phyloP scores from a whole-genome alignment of 1,284 basidiomycete genomes.

The Rhodotorula sp. region DNA sequence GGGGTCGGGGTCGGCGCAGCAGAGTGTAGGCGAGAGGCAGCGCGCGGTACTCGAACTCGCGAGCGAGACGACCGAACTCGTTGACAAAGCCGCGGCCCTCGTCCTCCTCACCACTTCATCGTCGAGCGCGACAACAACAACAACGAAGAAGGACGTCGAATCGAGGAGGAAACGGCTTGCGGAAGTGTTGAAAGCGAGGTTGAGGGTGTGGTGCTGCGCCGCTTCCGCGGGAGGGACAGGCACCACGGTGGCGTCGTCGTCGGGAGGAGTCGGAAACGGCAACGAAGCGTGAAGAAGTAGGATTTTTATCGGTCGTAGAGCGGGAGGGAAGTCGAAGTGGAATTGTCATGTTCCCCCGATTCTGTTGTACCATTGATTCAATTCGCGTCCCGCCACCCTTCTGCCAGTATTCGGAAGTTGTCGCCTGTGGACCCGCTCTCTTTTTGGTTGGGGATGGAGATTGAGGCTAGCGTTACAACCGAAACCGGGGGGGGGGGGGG shows the following conservation, averaged over 20 bases:
- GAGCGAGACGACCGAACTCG: conserved; percentile 9
- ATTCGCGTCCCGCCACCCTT: too few relatives aligned
- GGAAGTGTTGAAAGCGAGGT: conserved; percentile 7
- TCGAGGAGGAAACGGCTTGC: conserved; percentile 11
- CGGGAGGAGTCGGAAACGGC: not conserved
- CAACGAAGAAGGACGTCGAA: not conserved
- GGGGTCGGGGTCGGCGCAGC: not conserved
- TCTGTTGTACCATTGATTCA: not conserved
- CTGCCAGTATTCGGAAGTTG: too few relatives aligned
- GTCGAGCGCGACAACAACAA: too few relatives aligned
- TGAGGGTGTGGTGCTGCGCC: not conserved
- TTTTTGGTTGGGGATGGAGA: not conserved
- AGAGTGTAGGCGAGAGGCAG: not conserved
- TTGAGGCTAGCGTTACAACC: not conserved
- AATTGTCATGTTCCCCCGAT: not conserved
- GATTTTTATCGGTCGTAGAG: too few relatives aligned
- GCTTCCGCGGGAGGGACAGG: too few relatives aligned
- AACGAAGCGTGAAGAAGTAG: not conserved
- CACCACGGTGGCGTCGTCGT: too few relatives aligned
- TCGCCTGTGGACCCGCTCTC: not conserved
- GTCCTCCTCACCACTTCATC: not conserved
- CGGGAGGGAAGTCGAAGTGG: too few relatives aligned
- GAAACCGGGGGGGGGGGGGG: not conserved
- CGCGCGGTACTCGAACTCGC: conserved; percentile 21
- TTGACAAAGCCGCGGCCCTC: conserved; percentile 21